A percentile compares a stretch with the other conserved stretches of the same genome.
These are phyloP conservation scores for Primulina eburnea DNA, from an alignment of 257 asterid species.

Conservation along the genomic window DNA sequence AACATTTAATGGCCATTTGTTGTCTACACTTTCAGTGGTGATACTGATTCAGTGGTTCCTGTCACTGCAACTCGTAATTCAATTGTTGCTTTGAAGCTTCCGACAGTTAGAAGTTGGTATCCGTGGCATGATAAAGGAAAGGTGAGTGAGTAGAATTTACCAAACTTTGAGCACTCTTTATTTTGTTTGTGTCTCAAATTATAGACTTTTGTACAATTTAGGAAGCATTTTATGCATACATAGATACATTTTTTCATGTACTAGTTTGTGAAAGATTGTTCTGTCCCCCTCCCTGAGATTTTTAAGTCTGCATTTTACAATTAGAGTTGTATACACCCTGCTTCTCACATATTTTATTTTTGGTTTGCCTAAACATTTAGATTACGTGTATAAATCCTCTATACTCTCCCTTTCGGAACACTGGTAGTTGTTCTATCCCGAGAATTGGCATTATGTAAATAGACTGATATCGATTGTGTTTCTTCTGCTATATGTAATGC, in stretches of 20 bases:
- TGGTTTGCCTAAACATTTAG: too few relatives aligned
- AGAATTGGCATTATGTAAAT: neutral
- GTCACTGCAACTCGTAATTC: constrained; percentile 93
- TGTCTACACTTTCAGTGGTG: constrained; percentile 54
- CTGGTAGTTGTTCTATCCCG: neutral
- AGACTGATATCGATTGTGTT: neutral
- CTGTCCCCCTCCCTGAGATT: neutral
- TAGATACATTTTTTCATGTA: neutral
- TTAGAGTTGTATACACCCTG: neutral
- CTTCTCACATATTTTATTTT: neutral
- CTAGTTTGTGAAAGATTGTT: neutral
- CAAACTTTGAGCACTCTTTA: neutral
- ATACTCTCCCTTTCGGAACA: too few relatives aligned
- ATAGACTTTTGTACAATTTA: too few relatives aligned
- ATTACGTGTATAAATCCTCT: neutral
- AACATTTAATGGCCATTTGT: neutral
- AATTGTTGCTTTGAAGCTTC: constrained; percentile 88
- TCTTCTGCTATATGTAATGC: neutral
- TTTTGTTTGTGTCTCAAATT: neutral
- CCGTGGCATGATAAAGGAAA: constrained; percentile 84
- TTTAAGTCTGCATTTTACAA: neutral
- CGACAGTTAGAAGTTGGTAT: constrained; percentile 71
- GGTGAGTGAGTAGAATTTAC: constrained; percentile 36
- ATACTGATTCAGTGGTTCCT: constrained; percentile 92
- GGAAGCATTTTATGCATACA: neutral